Percentiles rank a stretch among this genome's conserved stretches.
Conservation (phyloP, 192 early-diverging fungal species). For the Coemansia sp. region DNA sequence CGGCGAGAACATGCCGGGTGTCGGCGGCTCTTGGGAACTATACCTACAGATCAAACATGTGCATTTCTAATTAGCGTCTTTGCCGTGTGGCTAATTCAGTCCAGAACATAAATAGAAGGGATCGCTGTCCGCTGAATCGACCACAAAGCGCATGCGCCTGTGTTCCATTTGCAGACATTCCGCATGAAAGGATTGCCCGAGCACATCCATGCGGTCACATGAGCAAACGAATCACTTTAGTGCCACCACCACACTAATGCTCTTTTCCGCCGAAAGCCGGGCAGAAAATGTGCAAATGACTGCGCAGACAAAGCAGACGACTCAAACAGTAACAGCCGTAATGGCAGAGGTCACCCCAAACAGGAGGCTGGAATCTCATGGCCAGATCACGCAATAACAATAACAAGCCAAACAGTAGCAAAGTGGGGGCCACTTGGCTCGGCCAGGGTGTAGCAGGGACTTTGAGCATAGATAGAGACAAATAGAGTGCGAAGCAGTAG, state of each 20-base stretch:
- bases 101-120: not conserved
- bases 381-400: constrained; percentile 30
- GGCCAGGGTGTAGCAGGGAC: not conserved
- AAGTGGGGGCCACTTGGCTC: not conserved
- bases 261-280: no score
- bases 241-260: not conserved
- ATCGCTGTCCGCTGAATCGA: not conserved
- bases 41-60: constrained; percentile 9
- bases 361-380: constrained; percentile 4
- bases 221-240: not conserved
- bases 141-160: constrained; percentile 7
- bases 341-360: not conserved
- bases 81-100: not conserved
- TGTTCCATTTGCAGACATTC: constrained; percentile 11
- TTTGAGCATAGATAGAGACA: not conserved
- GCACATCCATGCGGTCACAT: constrained; percentile 5
- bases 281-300: constrained; percentile 1
- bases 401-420: not conserved
- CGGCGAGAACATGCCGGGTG: constrained; percentile 73
- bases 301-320: not conserved
- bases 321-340: not conserved
- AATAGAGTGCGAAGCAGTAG: constrained; percentile 1
- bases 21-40: constrained; percentile 52
- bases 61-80: not conserved
- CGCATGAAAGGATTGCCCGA: constrained; percentile 15